These are phyloP conservation scores for Linnemannia hyalina DNA, from an alignment of 192 early-diverging fungal genomes.

Conservation along the genomic window DNA sequence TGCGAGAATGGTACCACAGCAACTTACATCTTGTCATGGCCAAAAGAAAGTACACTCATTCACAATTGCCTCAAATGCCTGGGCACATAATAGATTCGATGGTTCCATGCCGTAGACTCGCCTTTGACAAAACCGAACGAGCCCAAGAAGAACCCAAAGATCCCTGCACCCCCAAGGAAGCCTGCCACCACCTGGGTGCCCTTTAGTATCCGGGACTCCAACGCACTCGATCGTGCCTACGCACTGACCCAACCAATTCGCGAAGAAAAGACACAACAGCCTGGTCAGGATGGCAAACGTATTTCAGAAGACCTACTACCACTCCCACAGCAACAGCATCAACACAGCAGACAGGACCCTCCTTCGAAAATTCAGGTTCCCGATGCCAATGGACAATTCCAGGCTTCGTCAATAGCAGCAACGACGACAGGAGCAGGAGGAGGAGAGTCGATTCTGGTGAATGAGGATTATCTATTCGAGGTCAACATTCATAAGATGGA, in stretches of 20 bases:
- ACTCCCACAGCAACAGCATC: background rate
- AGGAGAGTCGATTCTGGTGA: conserved; percentile 69
- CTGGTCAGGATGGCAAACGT: background rate
- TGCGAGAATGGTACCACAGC: background rate
- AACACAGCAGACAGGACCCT: conserved; percentile 1
- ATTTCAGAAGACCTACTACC: background rate
- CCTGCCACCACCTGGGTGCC: conserved; percentile 63
- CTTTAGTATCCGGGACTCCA: conserved; percentile 69
- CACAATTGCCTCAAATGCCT: background rate
- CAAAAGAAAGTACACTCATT: background rate
- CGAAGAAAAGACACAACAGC: conserved; percentile 6
- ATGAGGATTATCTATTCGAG: conserved; percentile 86
- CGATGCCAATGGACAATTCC: background rate
- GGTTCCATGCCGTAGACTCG: conserved; percentile 68
- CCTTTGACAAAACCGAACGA: conserved; percentile 50
- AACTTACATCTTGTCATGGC: background rate
- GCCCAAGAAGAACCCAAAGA: conserved; percentile 36
- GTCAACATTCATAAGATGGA: conserved; percentile 78
- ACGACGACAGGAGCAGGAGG: background rate
- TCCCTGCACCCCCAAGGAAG: conserved; percentile 53
- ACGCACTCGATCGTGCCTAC: conserved; percentile 67
- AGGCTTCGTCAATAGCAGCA: background rate
- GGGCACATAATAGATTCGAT: conserved; percentile 41
- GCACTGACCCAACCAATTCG: conserved; percentile 37
- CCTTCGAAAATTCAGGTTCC: conserved; percentile 42